Evolutionary conservation across 2,329 filamentous ascomycete genomes (phyloP).

Genomic region (Neonectria ditissima): DNA sequence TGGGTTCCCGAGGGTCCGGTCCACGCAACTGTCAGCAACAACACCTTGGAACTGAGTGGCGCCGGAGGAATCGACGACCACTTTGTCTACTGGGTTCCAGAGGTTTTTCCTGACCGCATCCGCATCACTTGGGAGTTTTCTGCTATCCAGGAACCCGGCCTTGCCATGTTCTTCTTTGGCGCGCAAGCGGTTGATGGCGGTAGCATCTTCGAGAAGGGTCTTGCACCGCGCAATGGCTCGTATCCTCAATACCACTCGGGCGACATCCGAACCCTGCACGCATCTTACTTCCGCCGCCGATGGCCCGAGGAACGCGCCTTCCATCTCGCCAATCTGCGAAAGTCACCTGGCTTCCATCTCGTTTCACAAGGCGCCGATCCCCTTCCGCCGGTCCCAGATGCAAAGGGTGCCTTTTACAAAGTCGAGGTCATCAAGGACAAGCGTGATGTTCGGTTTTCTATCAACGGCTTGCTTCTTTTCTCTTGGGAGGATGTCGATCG

Average conservation of each 20-base stretch:
- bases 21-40: constrained; percentile 34
- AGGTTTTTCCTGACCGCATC: constrained; percentile 40
- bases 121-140: constrained; percentile 42
- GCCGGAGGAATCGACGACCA: constrained; percentile 30
- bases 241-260: constrained; percentile 42
- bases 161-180: constrained; percentile 43
- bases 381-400: constrained; percentile 36
- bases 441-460: constrained; percentile 30
- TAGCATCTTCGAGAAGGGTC: constrained; percentile 38
- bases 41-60: constrained; percentile 38
- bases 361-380: constrained; percentile 41
- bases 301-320: constrained; percentile 42
- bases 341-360: constrained; percentile 41
- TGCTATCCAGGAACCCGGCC: constrained; percentile 32
- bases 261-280: constrained; percentile 40
- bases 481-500: constrained; percentile 36
- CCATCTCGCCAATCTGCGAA: constrained; percentile 39
- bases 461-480: constrained; percentile 34
- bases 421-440: constrained; percentile 41
- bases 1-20: constrained; percentile 40
- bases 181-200: constrained; percentile 33
- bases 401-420: constrained; percentile 36
- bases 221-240: constrained; percentile 37
- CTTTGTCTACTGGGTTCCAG: constrained; percentile 40
- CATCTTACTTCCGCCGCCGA: constrained; percentile 41